Percentiles rank a stretch among this genome's conserved stretches.
These are phyloP conservation scores for Fusarium miscanthi DNA, from an alignment of 2,329 filamentous ascomycete genomes.

Conservation along the genomic window DNA sequence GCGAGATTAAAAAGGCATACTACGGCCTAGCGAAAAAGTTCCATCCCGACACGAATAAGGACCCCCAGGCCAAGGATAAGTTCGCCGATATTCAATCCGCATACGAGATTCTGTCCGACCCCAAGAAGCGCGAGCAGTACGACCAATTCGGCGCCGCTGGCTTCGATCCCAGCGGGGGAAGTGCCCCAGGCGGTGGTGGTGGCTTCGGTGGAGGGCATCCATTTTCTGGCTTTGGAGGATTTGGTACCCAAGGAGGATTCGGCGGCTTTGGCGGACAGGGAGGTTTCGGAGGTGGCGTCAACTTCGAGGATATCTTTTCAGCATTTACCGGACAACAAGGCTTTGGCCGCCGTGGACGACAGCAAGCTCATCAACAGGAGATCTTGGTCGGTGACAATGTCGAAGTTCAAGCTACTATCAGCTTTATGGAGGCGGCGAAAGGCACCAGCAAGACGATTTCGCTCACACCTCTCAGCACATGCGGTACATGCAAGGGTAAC, in stretches of 20 bases:
- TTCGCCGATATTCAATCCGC: conserved; percentile 93
- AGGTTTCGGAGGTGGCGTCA: conserved; percentile 85
- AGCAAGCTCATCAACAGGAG: conserved; percentile 78
- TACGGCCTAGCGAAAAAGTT: conserved; percentile 98
- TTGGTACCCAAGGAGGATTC: conserved; percentile 34
- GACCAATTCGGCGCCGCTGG: conserved; percentile 90
- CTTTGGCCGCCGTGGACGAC: conserved; percentile 62
- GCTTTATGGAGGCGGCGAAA: conserved; percentile 96
- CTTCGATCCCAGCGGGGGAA: conserved; percentile 78
- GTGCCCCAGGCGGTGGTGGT: conserved; percentile 67
- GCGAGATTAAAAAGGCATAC: conserved; percentile 98
- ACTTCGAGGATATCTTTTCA: conserved; percentile 95
- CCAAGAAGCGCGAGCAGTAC: conserved; percentile 91
- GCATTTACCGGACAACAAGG: conserved; percentile 75
- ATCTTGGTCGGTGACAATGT: conserved; percentile 95
- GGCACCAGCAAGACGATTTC: conserved; percentile 88
- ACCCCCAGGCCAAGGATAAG: conserved; percentile 90
- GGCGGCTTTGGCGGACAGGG: conserved; percentile 57
- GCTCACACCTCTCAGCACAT: conserved; percentile 83
- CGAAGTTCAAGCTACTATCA: conserved; percentile 91
- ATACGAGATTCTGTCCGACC: conserved; percentile 92
- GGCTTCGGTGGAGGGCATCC: conserved; percentile 73
- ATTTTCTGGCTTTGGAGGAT: conserved; percentile 65
- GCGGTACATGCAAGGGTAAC: conserved; percentile 83
- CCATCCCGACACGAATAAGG: conserved; percentile 98